Evolutionary conservation across 768 basidiomycete genomes (phyloP), one percentile per base, ranked within the genome.

Genomic region (Trametes cingulata): DNA sequence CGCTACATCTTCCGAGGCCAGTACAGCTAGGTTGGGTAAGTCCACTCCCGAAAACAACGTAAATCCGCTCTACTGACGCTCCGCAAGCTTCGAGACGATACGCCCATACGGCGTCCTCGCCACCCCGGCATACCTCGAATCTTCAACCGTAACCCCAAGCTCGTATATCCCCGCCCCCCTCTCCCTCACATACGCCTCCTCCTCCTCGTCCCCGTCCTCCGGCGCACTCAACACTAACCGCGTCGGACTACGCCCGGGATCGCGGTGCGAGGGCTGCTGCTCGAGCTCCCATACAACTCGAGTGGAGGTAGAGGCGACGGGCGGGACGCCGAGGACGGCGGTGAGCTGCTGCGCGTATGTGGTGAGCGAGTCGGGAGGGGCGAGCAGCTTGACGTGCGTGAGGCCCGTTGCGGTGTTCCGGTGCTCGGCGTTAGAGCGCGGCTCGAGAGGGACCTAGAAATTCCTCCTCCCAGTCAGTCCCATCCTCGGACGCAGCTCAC

Each of bases 391-490:
- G 48, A 90, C 63, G 55, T 81, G 73, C 0, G 83, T 77, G 40
- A 90, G 68, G 1, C 86, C 83, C 0, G 49, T 70, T 1, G 80
- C 80, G 6, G 72, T 76, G 6, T 79, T 85, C 0, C 81, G 76
- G 66, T 90, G 88, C 7, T 72, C 65, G 0, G 74, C 69, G 64
- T 83, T 84, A 2, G 77, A 76, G 15, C 73, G 72, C 4, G 81
- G 80, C 10, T 77, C 73, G 1, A 72, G 67, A 5, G 84, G 83
- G 1, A 86, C 85, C 84, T 86, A 61, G 5, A 37, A 42, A 60
- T 39, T 17, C 15, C 19, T 10, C 5, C 3, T 7, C 25, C 22
- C 14, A 19, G 27, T 22, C 35, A 47, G 46, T 8, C 8, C 14
- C 46, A 45, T 45, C 22, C 9, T 45, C 6, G 42, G n/a, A 19